Base-by-base conservation (phyloP, 169 alveolate genomes). In the Plasmodium ovale region DNA sequence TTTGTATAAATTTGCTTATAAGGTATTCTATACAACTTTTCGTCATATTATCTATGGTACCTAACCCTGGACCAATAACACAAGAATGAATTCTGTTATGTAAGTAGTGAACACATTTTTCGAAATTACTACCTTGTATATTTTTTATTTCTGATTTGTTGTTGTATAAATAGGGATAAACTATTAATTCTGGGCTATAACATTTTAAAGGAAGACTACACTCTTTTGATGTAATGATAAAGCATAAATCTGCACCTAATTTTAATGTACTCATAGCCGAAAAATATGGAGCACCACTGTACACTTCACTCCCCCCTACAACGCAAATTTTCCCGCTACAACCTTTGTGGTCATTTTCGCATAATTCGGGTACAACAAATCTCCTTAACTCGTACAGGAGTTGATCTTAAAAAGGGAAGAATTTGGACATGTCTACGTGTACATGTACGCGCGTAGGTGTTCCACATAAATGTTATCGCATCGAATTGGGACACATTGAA, bases 181-280 rank as follows among this genome's bases (percentile, higher is more conserved):
- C 98, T 35, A 97, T 96, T 53, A 97, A 87, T 89, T 97, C 99
- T 6, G 99, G 98, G 16, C 98, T 96, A 89, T 97, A 97, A 35
- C 96, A 70, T 88, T 97, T 97, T 25, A 97, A 95, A 27, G 98
- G 98, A 33, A 89, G 89, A 10, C 97, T 97, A 14, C 98, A 97
- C 51, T 95, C 97, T 59, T 94, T 92, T 16, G 98, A 87, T 27
- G 98, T 95, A 56, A 96, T 93, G 16, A 97, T 94, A 62, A 95
- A 96, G 71, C 97, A 95, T 60, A 97, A 88, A 93, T 97, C 99
- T 25, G 96, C 97, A 21, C 99, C 99, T 59, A 95, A 92, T 64
- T 92, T 95, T 42, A 97, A 70, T 12, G 98, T 88, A 6, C 98
- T 92, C 23, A 94, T 93, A 16, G 98, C 98, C 44, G 97, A 94